Base-by-base conservation (phyloP, 1,284 basidiomycete genomes). In the Moesziomyces sp. region DNA sequence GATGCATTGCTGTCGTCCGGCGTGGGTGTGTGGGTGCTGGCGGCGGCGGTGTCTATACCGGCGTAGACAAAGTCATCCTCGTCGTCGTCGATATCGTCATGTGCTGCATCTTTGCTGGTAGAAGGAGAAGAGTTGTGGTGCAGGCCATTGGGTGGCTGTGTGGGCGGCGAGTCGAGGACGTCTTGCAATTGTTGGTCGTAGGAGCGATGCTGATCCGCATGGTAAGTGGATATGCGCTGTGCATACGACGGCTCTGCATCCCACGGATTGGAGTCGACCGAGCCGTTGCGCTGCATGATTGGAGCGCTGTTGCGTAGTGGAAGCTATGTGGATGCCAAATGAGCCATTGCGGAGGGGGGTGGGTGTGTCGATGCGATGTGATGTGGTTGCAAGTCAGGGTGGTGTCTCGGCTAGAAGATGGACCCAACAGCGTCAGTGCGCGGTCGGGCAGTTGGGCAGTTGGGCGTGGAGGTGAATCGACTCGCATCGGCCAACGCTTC, bases 61-160 rank as follows among this genome's bases (percentile, higher is more conserved):
- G 87, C 86, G 78, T 93, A 93, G 45, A 92, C 72, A 75, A 93
- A 93, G 1, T 86, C 88, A 46, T 88, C 89, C 10, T 89, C 90
- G 9, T 88, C 83, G 18, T 88, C 87, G 10, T 88, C 88, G 19
- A 87, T 86, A 3, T 85, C 86, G 14, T 52, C 24, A 1, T 56
- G 14, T 14, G 35, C 48, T 14, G 9, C 35, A 24, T 24, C 47
- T 13, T 62, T 48, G 5, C 11, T 57, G 19, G 18, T 5, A 0
- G 30, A 33, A 11, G 11, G 30, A 3, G 11, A 3, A 11, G 13
- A 10, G 8, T 33, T 11, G 4, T 33, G 30, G 13, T 33, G 30
- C 30, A 33, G 13, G 10, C 30, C 30, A 13, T 33, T 33, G 10
- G 30, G 30, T 40, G 16, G 38, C 16, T 40, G 38, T 14, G 38